phyloP scores from a whole-genome alignment of 1,284 basidiomycete species.

The Ustilago esculenta region DNA sequence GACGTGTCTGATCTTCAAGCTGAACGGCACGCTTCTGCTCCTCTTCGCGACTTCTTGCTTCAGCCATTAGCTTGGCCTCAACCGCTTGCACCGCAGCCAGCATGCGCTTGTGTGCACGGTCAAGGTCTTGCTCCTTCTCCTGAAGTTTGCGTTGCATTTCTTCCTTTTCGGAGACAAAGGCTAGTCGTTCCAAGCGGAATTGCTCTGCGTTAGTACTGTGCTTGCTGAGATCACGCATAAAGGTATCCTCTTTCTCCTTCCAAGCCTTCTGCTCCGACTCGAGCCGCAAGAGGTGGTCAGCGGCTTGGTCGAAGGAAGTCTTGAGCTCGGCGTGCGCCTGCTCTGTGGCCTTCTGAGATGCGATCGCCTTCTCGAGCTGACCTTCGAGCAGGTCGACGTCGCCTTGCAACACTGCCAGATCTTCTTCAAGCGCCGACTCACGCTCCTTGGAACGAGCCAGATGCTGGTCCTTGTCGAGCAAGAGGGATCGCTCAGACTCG shows the following conservation, averaged over 20 bases:
- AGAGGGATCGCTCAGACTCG: slow-evolving; percentile 81
- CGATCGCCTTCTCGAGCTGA: slow-evolving; percentile 82
- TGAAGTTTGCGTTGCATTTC: slow-evolving; percentile 78
- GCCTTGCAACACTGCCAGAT: slow-evolving; percentile 79
- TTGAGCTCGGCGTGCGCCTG: slow-evolving; percentile 76
- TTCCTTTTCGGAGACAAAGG: slow-evolving; percentile 70
- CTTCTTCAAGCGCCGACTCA: slow-evolving; percentile 85
- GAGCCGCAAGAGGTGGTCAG: slow-evolving; percentile 81
- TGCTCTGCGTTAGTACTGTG: slow-evolving; percentile 45
- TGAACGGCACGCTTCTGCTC: slow-evolving; percentile 46
- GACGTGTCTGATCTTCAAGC: slow-evolving; percentile 53
- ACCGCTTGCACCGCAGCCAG: slow-evolving; percentile 77
- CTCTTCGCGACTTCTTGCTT: slow-evolving; percentile 71
- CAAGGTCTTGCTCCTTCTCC: slow-evolving; percentile 82
- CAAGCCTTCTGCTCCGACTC: slow-evolving; percentile 81
- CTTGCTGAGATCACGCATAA: slow-evolving; percentile 54
- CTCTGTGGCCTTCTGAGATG: slow-evolving; percentile 66
- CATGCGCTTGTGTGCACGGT: slow-evolving; percentile 79
- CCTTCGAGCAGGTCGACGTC: slow-evolving; percentile 86
- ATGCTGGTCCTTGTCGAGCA: slow-evolving; percentile 84
- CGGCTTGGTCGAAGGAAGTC: slow-evolving; percentile 80
- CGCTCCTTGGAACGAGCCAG: slow-evolving; percentile 85
- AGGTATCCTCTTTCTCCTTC: slow-evolving; percentile 72
- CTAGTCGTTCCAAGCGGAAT: slow-evolving; percentile 44
- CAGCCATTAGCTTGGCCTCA: slow-evolving; percentile 77